phyloP scores from a whole-genome alignment of 768 basidiomycete genomes.

The Strobilomyces dryophilus region DNA sequence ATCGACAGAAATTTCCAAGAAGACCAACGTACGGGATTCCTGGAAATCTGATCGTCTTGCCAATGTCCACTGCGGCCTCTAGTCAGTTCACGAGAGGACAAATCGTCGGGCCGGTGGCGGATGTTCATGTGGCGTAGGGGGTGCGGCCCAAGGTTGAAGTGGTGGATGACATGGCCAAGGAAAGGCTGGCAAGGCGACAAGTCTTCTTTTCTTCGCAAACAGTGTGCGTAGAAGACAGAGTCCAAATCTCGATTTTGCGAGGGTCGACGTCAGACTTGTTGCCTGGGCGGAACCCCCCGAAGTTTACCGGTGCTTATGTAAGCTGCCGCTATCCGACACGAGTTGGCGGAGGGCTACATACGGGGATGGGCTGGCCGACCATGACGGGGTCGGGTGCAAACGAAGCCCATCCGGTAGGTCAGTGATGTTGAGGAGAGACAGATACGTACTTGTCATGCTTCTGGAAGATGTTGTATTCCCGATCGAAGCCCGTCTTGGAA shows the following conservation, averaged over 20 bases:
- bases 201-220: slow-evolving; percentile 22
- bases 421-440: not conserved
- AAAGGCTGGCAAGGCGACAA: slow-evolving; percentile 5
- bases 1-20: slow-evolving; percentile 19
- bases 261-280: slow-evolving; percentile 6
- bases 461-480: slow-evolving; percentile 8
- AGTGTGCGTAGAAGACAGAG: slow-evolving; percentile 6
- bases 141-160: not conserved
- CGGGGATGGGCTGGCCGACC: not conserved
- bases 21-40: slow-evolving; percentile 8
- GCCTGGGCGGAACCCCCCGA: not conserved
- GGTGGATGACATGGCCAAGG: not conserved
- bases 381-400: slow-evolving; percentile 1
- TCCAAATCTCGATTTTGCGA: slow-evolving; percentile 17
- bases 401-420: not conserved
- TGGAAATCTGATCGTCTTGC: slow-evolving; percentile 14
- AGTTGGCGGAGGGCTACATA: too few relatives aligned
- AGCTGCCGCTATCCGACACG: not conserved
- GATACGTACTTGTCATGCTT: not conserved
- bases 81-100: not conserved
- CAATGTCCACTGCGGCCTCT: slow-evolving; percentile 1
- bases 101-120: slow-evolving; percentile 18
- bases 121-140: slow-evolving; percentile 1
- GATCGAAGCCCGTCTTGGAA: slow-evolving; percentile 8
- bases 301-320: not conserved